Base-by-base conservation (phyloP, 805 yeast species). In the Myxozyma lipomycoides region DNA sequence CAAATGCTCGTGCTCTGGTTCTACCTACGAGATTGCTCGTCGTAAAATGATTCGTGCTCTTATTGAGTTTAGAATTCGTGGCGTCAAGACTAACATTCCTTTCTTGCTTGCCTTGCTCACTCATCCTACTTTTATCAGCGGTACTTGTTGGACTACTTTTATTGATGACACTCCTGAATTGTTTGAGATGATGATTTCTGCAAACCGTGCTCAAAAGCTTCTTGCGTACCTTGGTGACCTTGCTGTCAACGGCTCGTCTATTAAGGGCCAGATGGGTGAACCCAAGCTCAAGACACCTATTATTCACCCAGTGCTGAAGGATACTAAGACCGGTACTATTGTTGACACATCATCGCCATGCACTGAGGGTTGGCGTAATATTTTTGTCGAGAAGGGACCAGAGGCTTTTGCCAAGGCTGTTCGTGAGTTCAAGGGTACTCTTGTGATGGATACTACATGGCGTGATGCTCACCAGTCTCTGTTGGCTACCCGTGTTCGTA, bases 381-480 rank as follows among this genome's bases (percentile, higher is more conserved):
- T 88, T 22, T 74, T 93, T 51, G 72, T 91, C 54, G 81, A 80
- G 61, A 75, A 84, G 62, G 98, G 98, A 50, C 95, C 98, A 26
- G 93, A 78, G 48, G 86, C 75, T 28, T 93, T 93, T 67, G 96
- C 97, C 61, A 78, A 83, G 72, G 83, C 86, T 64, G 95, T 93
- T 52, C 82, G 97, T 69, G 70, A 73, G 17, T 82, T 81, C 72
- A 74, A 86, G 48, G 98, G 98, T 64, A 83, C 95, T 60, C 75
- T 93, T 69, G 73, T 93, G 64, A 93, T 95, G 87, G 99, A 93
- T 70, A 93, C 99, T 48, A 93, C 99, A 7, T 93, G 99, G 99
- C 88, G 99, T 82, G 99, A 93, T 72, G 98, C 98, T 34, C 98
- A 93, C 73, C 99, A 93, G 77, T 90, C 97, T 22, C 74, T 93